Evolutionary conservation across 78 protist genomes (phyloP).

Genomic region (Dictyostelium brefeldianum): DNA sequence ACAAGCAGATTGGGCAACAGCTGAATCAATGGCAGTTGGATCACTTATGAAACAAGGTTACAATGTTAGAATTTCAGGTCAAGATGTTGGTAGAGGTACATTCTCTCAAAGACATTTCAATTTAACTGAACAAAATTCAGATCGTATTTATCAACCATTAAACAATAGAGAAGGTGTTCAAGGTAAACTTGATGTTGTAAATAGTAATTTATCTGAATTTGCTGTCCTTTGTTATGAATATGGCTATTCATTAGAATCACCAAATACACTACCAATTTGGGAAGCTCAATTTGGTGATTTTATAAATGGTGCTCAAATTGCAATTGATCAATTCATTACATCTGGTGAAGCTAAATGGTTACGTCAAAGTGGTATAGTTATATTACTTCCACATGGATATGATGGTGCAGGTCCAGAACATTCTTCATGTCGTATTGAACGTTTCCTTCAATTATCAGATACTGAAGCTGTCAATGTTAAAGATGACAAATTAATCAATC

Average conservation of each 20-base stretch:
- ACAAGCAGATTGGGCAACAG: conserved; percentile 96
- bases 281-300: conserved; percentile 98
- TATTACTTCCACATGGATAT: conserved; percentile 95
- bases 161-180: conserved; percentile 16
- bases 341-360: conserved; percentile 87
- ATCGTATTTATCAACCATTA: conserved; percentile 60
- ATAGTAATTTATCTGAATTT: conserved; percentile 83
- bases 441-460: conserved; percentile 92
- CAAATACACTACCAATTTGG: conserved; percentile 93
- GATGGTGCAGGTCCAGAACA: conserved; percentile 98
- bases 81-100: conserved; percentile 97
- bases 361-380: conserved; percentile 86
- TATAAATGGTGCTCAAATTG: conserved; percentile 92
- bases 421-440: conserved; percentile 92
- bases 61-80: conserved; percentile 92
- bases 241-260: conserved; percentile 90
- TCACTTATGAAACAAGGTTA: conserved; percentile 87
- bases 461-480: conserved; percentile 63
- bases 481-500: neutral
- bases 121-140: conserved; percentile 81
- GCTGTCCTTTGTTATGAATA: conserved; percentile 96
- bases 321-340: conserved; percentile 90
- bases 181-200: conserved; percentile 69
- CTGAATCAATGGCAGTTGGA: conserved; percentile 96
- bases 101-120: conserved; percentile 95